phyloP scores from a whole-genome alignment of 2,329 filamentous ascomycete genomes.

The Pseudogymnoascus sp. region DNA sequence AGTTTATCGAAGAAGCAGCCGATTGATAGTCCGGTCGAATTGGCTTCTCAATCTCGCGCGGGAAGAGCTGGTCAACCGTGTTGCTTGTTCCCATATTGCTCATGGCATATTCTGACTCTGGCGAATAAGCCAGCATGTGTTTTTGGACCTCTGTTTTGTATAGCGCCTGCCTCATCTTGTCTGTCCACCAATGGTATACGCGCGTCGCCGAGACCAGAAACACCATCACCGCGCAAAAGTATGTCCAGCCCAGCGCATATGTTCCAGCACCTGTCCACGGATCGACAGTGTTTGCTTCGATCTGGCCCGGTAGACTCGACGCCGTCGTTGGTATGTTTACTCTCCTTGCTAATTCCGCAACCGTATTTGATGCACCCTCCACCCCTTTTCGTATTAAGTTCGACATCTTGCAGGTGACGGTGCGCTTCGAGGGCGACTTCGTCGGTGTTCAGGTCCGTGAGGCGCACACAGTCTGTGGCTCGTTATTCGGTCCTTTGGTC shows the following conservation, averaged over 20 bases:
- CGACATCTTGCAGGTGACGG: background rate
- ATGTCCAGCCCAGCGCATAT: conserved; percentile 82
- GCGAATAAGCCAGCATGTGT: conserved; percentile 51
- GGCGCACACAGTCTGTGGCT: background rate
- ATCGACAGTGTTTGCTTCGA: conserved; percentile 59
- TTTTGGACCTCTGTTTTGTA: conserved; percentile 75
- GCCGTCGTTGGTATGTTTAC: conserved; percentile 53
- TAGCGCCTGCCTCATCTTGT: conserved; percentile 83
- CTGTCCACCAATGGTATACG: conserved; percentile 83
- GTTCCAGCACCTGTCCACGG: conserved; percentile 77
- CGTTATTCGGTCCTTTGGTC: background rate
- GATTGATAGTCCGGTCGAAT: conserved; percentile 53
- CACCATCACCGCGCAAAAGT: conserved; percentile 70
- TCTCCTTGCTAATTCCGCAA: conserved; percentile 32
- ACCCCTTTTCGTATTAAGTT: background rate
- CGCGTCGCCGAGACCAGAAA: conserved; percentile 59
- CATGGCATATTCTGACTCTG: conserved; percentile 53
- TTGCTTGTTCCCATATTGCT: conserved; percentile 47
- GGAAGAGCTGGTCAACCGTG: conserved; percentile 59
- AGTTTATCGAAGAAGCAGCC: conserved; percentile 65
- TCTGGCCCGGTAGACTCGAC: conserved; percentile 51
- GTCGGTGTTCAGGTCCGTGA: background rate
- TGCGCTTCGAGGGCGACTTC: background rate
- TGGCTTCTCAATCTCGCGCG: conserved; percentile 53
- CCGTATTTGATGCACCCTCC: conserved; percentile 22